phyloP scores from a whole-genome alignment of 2,329 filamentous ascomycete genomes.

The Botrytis fragariae region DNA sequence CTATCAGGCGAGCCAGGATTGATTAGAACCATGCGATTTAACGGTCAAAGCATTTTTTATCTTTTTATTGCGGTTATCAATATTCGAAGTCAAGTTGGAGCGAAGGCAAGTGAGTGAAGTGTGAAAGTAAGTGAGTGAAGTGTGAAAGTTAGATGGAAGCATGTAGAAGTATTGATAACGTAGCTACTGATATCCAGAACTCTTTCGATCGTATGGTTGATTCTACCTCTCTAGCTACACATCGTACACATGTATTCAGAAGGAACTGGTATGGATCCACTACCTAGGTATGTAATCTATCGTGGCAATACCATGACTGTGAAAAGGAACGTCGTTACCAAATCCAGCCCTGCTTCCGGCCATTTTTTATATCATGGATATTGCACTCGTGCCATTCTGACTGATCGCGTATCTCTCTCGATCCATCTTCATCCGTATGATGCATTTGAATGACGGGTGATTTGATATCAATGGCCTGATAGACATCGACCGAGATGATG shows the following conservation, averaged over 20 bases:
- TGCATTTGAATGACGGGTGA: not conserved
- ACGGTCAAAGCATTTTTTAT: not conserved
- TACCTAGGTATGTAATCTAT: too few relatives aligned
- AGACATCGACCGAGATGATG: not conserved
- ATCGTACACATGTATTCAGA: not conserved
- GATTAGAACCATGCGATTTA: not conserved
- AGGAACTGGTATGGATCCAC: not conserved
- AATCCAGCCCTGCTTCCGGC: slow-evolving; percentile 7
- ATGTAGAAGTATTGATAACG: not conserved
- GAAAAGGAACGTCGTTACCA: not conserved
- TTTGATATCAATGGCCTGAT: not conserved
- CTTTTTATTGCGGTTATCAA: not conserved
- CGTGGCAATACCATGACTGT: not conserved
- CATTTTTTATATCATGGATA: not conserved
- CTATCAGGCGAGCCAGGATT: not conserved
- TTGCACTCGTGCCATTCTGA: slow-evolving; percentile 3
- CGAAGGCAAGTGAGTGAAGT: not conserved
- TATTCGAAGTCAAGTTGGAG: not conserved
- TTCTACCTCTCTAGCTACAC: not conserved
- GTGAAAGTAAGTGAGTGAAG: not conserved
- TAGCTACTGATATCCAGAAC: too few relatives aligned
- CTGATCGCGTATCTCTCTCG: not conserved
- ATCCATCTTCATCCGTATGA: not conserved
- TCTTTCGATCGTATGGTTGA: not conserved
- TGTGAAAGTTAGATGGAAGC: not conserved